Evolutionary conservation across 352 stramenopile species (phyloP).

Genomic region (Phytopythium litorale): DNA sequence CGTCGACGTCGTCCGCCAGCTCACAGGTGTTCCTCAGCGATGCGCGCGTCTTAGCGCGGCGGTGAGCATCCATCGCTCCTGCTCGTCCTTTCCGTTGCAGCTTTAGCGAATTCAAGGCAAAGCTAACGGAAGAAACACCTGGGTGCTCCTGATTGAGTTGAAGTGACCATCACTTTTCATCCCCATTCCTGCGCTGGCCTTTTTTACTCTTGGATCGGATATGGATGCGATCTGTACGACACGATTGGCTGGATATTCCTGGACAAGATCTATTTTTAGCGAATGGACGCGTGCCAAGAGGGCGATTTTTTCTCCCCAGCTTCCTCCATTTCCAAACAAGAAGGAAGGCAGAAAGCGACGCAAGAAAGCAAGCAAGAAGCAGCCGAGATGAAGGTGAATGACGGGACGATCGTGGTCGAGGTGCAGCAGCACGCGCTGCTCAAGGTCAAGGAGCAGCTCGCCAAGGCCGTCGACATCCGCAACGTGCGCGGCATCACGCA

Average conservation of each 20-base stretch:
- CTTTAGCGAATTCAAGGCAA: no score
- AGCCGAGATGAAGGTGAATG: slow-evolving; percentile 53
- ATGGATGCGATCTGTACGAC: neutral
- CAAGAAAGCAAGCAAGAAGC: slow-evolving; percentile 6
- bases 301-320: slow-evolving; percentile 6
- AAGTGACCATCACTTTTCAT: slow-evolving; percentile 32
- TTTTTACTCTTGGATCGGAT: slow-evolving; percentile 3
- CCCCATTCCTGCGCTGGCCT: neutral
- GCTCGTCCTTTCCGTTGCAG: neutral
- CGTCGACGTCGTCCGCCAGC: neutral
- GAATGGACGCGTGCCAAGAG: slow-evolving; percentile 23
- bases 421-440: slow-evolving; percentile 57
- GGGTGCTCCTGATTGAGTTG: slow-evolving; percentile 16
- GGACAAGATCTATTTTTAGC: slow-evolving; percentile 25
- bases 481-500: slow-evolving; percentile 78
- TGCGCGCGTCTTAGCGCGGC: neutral
- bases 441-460: slow-evolving; percentile 62
- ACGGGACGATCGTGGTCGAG: slow-evolving; percentile 71
- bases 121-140: no score
- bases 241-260: slow-evolving; percentile 12
- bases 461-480: slow-evolving; percentile 59
- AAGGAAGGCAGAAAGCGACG: slow-evolving; percentile 8
- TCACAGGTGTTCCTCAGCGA: neutral
- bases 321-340: slow-evolving; percentile 17
- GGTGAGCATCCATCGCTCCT: neutral